phyloP scores from a whole-genome alignment of 2,329 filamentous ascomycete species.

The Fusarium chlamydosporum region DNA sequence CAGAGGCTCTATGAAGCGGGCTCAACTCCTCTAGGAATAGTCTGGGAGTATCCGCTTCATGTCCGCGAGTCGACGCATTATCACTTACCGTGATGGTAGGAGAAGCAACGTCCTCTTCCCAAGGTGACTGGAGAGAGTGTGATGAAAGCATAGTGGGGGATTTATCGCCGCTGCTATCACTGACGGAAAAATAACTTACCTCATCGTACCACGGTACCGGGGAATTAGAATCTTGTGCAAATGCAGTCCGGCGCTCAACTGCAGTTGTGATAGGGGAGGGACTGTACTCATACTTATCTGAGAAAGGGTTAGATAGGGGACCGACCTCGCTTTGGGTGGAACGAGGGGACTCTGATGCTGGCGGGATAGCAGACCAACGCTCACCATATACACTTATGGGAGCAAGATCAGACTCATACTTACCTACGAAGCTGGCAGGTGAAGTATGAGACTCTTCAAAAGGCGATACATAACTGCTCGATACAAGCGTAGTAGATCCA shows the following conservation, averaged over 20 bases:
- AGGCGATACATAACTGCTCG: neutral
- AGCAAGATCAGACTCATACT: neutral
- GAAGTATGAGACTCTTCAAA: neutral
- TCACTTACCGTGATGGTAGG: neutral
- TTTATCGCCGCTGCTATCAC: neutral
- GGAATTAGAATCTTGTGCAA: neutral
- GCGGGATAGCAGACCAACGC: neutral
- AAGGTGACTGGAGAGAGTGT: neutral
- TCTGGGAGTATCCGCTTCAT: neutral
- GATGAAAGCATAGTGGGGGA: neutral
- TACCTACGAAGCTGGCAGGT: neutral
- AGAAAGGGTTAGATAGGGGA: neutral
- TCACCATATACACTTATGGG: neutral
- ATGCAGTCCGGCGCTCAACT: no score
- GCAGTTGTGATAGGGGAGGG: neutral
- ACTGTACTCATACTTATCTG: neutral
- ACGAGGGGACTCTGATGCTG: neutral
- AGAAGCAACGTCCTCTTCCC: neutral
- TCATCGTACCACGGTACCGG: neutral
- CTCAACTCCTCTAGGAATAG: neutral
- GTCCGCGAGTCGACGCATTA: no score
- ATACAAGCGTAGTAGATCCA: accelerated
- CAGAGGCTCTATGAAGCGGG: neutral
- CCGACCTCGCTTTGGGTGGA: neutral
- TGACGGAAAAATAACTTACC: neutral